Percentiles rank a stretch among this genome's conserved stretches.
Conservation (phyloP, 2,329 filamentous ascomycete genomes). For the Colletotrichum incanum region DNA sequence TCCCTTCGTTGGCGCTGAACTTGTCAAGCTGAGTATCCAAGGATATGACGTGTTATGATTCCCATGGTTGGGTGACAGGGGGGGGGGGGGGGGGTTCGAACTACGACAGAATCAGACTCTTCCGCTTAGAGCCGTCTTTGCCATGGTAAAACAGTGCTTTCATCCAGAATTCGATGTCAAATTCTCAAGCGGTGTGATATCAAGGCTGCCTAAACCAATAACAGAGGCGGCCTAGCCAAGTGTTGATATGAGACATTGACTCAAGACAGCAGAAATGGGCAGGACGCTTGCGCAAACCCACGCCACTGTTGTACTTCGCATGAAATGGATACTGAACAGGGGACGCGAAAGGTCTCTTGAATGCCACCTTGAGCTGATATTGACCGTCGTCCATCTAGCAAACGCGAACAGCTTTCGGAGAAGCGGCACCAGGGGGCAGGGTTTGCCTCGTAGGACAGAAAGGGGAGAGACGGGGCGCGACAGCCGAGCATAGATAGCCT, state of each 20-base stretch:
- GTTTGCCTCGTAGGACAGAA: too few species aligned
- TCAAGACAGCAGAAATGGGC: not conserved
- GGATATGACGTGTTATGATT: not conserved
- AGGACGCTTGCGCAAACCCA: not conserved
- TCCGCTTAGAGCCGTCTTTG: not conserved
- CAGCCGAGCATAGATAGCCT: not conserved
- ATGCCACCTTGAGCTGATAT: not conserved
- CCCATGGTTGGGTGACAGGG: not conserved
- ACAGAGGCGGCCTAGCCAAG: not conserved
- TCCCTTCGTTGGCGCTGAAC: not conserved
- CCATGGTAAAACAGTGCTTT: not conserved
- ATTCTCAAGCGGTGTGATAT: not conserved
- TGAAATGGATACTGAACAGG: not conserved
- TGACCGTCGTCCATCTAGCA: not conserved
- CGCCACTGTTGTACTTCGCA: not conserved
- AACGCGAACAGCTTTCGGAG: not conserved
- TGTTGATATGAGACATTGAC: not conserved
- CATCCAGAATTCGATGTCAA: not conserved
- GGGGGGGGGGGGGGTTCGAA: too few species aligned
- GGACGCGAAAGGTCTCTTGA: not conserved
- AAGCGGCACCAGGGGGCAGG: not conserved
- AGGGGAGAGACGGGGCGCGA: not conserved
- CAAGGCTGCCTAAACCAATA: not conserved
- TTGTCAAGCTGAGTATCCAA: not conserved
- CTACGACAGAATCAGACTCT: not conserved